phyloP scores from a whole-genome alignment of 305 asterid species.

The Rubia peregrina region DNA sequence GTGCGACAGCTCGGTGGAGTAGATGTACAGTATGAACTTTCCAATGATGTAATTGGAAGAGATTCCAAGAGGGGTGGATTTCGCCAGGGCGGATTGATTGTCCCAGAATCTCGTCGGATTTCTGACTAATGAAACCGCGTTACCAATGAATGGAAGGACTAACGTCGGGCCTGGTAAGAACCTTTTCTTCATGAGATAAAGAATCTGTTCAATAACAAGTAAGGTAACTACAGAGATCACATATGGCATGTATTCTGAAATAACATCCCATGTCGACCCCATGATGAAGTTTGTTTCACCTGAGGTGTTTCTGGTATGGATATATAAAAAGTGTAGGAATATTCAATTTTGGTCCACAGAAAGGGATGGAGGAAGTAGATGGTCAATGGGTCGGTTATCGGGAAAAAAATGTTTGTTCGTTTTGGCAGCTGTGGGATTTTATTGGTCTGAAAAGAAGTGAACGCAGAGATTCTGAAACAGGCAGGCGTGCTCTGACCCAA shows the following conservation, averaged over 20 bases:
- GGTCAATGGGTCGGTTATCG: neutral
- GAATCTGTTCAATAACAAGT: neutral
- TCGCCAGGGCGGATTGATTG: slow-evolving; percentile 4
- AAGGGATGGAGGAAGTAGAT: neutral
- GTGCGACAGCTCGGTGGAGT: slow-evolving; percentile 5
- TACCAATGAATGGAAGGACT: slow-evolving; percentile 5
- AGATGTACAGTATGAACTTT: slow-evolving; percentile 9
- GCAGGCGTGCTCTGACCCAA: slow-evolving; percentile 6
- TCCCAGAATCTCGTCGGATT: slow-evolving; percentile 8
- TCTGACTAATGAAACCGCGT: slow-evolving; percentile 6
- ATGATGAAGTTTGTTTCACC: neutral
- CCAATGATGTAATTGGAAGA: slow-evolving; percentile 7
- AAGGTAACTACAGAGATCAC: neutral
- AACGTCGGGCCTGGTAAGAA: slow-evolving; percentile 10
- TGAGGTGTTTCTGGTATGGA: neutral
- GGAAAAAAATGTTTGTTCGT: neutral
- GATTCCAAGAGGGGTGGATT: slow-evolving; percentile 10
- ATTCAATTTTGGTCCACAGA: neutral
- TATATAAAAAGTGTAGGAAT: slow-evolving; percentile 4
- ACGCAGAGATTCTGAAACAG: slow-evolving; percentile 5
- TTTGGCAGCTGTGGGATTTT: neutral
- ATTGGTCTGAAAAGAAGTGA: slow-evolving; percentile 6
- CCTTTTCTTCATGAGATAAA: neutral
- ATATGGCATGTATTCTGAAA: neutral
- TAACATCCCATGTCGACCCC: neutral